phyloP scores from a whole-genome alignment of 2,329 filamentous ascomycete genomes.

The Coniella lustricola region DNA sequence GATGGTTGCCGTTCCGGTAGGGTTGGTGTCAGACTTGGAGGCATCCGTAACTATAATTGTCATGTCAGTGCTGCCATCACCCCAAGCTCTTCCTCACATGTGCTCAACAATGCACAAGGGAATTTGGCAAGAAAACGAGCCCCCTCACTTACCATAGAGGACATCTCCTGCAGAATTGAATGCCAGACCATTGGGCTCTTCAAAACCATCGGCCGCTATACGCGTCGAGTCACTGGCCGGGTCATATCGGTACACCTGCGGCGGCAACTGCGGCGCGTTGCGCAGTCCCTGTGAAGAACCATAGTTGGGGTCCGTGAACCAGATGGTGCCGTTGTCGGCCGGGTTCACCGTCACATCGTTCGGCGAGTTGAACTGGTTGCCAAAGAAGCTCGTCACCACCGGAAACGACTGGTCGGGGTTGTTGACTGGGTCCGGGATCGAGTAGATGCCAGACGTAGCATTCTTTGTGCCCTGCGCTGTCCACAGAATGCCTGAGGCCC shows the following conservation, averaged over 20 bases:
- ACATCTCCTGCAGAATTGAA: conserved; percentile 36
- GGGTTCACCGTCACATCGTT: conserved; percentile 39
- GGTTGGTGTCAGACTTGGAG: background rate
- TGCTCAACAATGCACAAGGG: background rate
- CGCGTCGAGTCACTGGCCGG: conserved; percentile 30
- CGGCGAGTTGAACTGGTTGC: conserved; percentile 39
- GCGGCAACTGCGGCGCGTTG: conserved; percentile 33
- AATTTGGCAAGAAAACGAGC: background rate
- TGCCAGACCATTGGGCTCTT: conserved; percentile 37
- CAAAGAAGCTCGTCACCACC: conserved; percentile 34
- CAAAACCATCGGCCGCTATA: conserved; percentile 40
- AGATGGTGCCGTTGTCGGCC: conserved; percentile 32
- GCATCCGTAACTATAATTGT: background rate
- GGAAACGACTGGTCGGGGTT: conserved; percentile 19
- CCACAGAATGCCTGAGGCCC: conserved; percentile 4
- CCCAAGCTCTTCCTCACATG: background rate
- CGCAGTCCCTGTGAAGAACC: conserved; percentile 40
- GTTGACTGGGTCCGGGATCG: conserved; percentile 11
- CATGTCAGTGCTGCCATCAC: background rate
- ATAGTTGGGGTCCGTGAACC: conserved; percentile 45
- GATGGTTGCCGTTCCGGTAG: conserved; percentile 8
- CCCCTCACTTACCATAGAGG: conserved; percentile 25
- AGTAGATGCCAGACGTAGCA: conserved; percentile 6
- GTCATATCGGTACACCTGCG: conserved; percentile 42
- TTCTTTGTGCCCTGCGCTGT: conserved; percentile 16